Conservation (phyloP, 164 flowering plant genomes). For the Euptelea pleiosperma region DNA sequence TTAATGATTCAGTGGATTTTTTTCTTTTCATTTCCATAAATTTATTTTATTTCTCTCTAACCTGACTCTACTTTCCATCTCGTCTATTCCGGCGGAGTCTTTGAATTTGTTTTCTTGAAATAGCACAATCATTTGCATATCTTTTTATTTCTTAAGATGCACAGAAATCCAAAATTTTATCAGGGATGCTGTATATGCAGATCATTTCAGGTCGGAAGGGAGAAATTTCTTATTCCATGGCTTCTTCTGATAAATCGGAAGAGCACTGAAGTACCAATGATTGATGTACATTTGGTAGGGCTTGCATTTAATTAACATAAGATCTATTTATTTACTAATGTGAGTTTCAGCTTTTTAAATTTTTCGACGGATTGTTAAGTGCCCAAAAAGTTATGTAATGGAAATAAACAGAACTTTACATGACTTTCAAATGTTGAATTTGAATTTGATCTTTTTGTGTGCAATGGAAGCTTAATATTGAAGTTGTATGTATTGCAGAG, state of each 20-base stretch:
- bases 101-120: too few species aligned
- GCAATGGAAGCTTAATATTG: constrained; percentile 13
- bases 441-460: not conserved
- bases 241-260: constrained; percentile 80
- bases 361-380: too few species aligned
- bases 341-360: constrained; percentile 6
- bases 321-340: constrained; percentile 1
- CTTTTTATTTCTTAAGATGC: too few species aligned
- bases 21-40: too few species aligned
- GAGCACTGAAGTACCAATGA: constrained; percentile 88
- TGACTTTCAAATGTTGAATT: not conserved
- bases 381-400: too few species aligned
- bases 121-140: too few species aligned
- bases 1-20: too few species aligned
- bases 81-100: too few species aligned
- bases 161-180: not conserved
- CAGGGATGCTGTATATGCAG: constrained; percentile 39
- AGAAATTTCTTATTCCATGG: constrained; percentile 89
- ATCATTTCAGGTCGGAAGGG: constrained; percentile 96
- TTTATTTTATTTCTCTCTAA: too few species aligned
- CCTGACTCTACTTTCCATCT: too few species aligned
- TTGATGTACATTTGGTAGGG: constrained; percentile 80
- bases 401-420: constrained; percentile 1
- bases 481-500: constrained; percentile 46
- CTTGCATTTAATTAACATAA: constrained; percentile 4